These are phyloP conservation scores for Aspergillus egyptiacus DNA, from an alignment of 495 filamentous ascomycete species.

Conservation along the genomic window DNA sequence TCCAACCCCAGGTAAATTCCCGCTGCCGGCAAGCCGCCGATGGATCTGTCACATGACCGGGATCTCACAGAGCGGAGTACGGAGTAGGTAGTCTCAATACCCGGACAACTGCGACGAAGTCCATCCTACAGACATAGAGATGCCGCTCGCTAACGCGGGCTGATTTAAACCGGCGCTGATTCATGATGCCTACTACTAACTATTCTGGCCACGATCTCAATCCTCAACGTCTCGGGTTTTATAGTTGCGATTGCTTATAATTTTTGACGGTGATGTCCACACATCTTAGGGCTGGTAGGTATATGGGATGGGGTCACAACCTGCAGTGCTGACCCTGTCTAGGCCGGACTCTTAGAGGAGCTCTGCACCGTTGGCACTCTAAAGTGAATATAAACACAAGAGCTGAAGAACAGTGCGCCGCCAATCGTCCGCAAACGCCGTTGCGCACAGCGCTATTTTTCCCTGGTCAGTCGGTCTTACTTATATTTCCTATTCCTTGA, in stretches of 20 bases:
- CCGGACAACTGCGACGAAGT: neutral
- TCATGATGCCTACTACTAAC: conserved; percentile 14
- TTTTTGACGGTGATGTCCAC: neutral
- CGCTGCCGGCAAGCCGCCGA: too few species aligned
- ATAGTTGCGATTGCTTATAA: neutral
- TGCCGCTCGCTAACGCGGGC: neutral
- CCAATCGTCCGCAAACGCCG: conserved; percentile 15
- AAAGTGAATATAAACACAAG: neutral
- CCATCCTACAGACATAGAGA: neutral
- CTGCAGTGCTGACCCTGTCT: neutral
- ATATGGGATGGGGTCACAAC: neutral
- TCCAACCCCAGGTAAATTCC: too few species aligned
- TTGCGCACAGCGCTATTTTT: conserved; percentile 78
- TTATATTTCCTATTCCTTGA: neutral
- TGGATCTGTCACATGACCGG: conserved; percentile 5
- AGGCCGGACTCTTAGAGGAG: conserved; percentile 3
- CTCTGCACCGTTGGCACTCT: neutral
- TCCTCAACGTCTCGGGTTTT: neutral
- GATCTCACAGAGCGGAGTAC: too few species aligned
- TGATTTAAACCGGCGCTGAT: neutral
- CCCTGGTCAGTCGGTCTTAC: conserved; percentile 51
- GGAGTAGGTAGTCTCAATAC: too few species aligned
- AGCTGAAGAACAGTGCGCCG: conserved; percentile 1
- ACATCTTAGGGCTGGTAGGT: neutral
- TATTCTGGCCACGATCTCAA: neutral